These are phyloP conservation scores for Tetracladium setigerum DNA, from an alignment of 495 filamentous ascomycete genomes.

Conservation along the genomic window DNA sequence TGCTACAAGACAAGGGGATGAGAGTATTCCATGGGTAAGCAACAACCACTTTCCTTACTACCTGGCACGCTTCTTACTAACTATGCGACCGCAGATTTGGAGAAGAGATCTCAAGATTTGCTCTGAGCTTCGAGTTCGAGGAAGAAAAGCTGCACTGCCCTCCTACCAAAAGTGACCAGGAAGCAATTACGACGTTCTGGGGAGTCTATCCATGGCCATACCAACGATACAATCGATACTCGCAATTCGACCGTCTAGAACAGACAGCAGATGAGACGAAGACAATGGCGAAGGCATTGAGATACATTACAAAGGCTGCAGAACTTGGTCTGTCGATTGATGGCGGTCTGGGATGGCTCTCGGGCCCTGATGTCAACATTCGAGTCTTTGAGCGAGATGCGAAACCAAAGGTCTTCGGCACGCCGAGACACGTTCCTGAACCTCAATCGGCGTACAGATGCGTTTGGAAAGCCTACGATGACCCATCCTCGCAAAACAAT, in stretches of 20 bases:
- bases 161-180: conserved; percentile 31
- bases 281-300: conserved; percentile 40
- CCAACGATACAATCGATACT: conserved; percentile 39
- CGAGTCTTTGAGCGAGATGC: not conserved
- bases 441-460: not conserved
- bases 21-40: conserved; percentile 32
- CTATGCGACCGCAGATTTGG: conserved; percentile 30
- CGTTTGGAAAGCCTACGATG: no score
- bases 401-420: conserved; percentile 17
- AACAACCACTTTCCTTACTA: not conserved
- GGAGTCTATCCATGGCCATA: conserved; percentile 46
- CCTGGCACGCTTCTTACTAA: not conserved
- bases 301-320: conserved; percentile 28
- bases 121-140: conserved; percentile 47
- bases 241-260: conserved; percentile 39
- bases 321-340: conserved; percentile 49
- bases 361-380: conserved; percentile 18
- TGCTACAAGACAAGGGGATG: conserved; percentile 32
- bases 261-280: conserved; percentile 42
- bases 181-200: conserved; percentile 36
- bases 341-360: conserved; percentile 48
- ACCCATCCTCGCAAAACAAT: not conserved
- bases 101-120: conserved; percentile 39
- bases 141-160: conserved; percentile 29
- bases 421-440: conserved; percentile 15